Evolutionary conservation across 2,329 filamentous ascomycete genomes (phyloP), one percentile per base, ranked within the genome.

Genomic region (Lecanoromycetidae sp.): DNA sequence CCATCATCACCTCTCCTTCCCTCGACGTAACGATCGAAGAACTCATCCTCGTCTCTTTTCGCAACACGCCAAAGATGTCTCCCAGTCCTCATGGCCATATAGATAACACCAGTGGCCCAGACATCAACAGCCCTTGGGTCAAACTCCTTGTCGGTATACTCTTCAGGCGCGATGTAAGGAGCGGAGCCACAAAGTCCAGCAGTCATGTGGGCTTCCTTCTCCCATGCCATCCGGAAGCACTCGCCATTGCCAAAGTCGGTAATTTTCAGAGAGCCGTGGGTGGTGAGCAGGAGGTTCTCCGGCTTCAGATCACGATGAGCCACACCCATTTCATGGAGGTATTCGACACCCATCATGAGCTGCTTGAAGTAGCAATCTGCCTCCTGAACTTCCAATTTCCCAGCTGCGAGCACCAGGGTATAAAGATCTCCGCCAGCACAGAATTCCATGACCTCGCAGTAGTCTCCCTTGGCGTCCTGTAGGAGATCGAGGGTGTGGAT

Each of bases 221-320:
- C 91, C 91, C 91, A 98, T 2, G 91, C 91, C 90, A 96, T 96
- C 47, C 91, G 83, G 75, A 98, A 98, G 66, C 91, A 98, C 66
- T 98, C 91, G 59, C 91, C 91, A 58, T 98, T 98, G 53, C 91
- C 91, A 58, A 98, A 98, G 63, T 98, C 91, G 23, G 91, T 96
- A 55, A 98, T 98, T 61, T 98, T 98, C 57, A 98, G 77, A 12
- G 80, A 85, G 49, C 91, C 91, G 55, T 88, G 86, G 0, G 85
- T 91, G 3, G 91, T 98, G 47, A 98, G 74, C 1, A 98, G 79
- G 10, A 98, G 74, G 57, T 98, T 98, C 65, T 98, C 91, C 0
- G 91, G 91, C 66, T 98, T 98, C 37, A 98, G 70, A 59, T 98
- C 91, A 52, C 91, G 84, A 63, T 98, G 91, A 10, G 91, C 90